Evolutionary conservation across 2,329 filamentous ascomycete genomes (phyloP), one percentile per base, ranked within the genome.

Genomic region (Aspergillus pseudotamarii): DNA sequence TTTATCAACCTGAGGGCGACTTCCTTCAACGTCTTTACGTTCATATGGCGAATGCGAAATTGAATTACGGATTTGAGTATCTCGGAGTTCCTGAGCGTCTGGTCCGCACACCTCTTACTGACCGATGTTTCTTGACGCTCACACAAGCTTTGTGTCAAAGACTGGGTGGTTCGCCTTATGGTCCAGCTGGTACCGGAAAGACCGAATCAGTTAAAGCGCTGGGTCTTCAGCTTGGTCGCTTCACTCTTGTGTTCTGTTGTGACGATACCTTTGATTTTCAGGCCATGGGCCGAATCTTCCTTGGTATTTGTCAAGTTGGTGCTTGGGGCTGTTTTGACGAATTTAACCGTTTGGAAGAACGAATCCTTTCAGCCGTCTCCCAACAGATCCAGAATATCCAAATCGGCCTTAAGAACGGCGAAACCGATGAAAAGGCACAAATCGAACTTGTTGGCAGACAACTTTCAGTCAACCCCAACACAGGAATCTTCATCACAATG

Each of bases 261-360:
- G 95, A 99, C 75, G 95, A 99, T 79, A 99, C 95, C 0, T 99
- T 99, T 73, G 95, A 99, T 78, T 99, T 98, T 84, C 95, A 99
- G 75, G 95, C 95, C 57, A 99, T 99, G 95, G 96, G 96, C 16
- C 92, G 95, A 70, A 99, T 99, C 72, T 99, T 99, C 86, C 85
- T 99, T 41, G 95, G 95, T 85, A 96, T 99, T 66, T 99, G 96
- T 77, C 95, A 99, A 78, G 95, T 99, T 55, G 95, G 95, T 77
- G 95, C 95, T 5, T 99, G 95, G 95, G 96, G 96, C 73, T 99
- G 95, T 83, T 99, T 99, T 79, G 95, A 99, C 75, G 95, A 99
- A 82, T 99, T 99, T 85, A 99, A 99, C 80, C 92, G 95, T 86
- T 85, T 99, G 23, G 95, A 99, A 74, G 95, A 99, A 81, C 89